Base-by-base conservation (phyloP, 2,329 filamentous ascomycete species). In the Sclerotinia minor region DNA sequence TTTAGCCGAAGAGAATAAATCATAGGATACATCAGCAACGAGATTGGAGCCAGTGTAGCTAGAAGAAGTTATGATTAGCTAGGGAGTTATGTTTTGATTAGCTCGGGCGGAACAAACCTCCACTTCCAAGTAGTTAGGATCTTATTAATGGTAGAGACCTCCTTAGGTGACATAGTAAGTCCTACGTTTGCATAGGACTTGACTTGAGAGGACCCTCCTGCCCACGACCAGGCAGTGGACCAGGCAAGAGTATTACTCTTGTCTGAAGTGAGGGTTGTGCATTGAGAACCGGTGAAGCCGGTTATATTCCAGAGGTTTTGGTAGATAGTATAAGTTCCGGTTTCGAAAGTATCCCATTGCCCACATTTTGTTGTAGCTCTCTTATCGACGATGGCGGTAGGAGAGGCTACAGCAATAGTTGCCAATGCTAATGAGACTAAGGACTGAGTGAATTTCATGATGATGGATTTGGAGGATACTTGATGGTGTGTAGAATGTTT, bases 11-110 rank as follows among this genome's bases (percentile, higher is more conserved):
- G 85, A 86, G 78, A 89, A 89, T 63, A 89, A 77, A 75, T 89
- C 86, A 73, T 87, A 89, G 19, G 85, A 80, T 21, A 89, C 86
- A 73, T 89, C 82, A 64, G 85, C 84, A 45, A 85, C 78, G 60
- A 87, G 75, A 66, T 78, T 75, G 63, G 76, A 79, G 69, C 81
- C 83, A 41, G 79, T 80, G 77, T 87, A 87, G 45, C 78, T 70
- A 29, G 35, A 75, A 19, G 13, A n/a, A 19, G 19, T 32, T 6
- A 26, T 24, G 17, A 35, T 69, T 57, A 63, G 50, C 26, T 11
- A n/a, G 11, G 54, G n/a, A n/a, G n/a, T n/a, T 29, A 3, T 29
- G 58, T n/a, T 11, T 44, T 38, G 11, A 15, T 11, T 32, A 19
- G 21, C 17, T n/a, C 41, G 21, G 41, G 24, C 29, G 13, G 17